These are phyloP conservation scores for Bombardia bombarda DNA, from an alignment of 495 filamentous ascomycete species.

Conservation along the genomic window DNA sequence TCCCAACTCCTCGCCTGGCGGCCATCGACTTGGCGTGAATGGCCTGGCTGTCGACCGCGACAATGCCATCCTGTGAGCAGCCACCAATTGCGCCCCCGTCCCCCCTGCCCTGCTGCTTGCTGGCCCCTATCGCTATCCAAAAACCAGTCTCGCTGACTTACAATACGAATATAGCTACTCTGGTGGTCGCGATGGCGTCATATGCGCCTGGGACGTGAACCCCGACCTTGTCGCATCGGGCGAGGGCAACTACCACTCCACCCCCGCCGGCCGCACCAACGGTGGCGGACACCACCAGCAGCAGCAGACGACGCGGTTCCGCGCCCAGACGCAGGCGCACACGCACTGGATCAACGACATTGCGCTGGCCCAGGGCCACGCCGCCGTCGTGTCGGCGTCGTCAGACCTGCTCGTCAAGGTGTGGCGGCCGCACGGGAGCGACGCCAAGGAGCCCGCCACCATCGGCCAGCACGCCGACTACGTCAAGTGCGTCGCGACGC, in stretches of 20 bases:
- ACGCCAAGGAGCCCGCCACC: conserved; percentile 59
- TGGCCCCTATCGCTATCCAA: too few relatives aligned
- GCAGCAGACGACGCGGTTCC: conserved; percentile 56
- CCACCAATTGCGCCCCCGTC: background rate
- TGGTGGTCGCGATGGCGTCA: conserved; percentile 87
- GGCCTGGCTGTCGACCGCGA: conserved; percentile 80
- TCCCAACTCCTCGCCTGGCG: conserved; percentile 74
- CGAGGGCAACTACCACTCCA: conserved; percentile 16
- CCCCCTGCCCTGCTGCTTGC: background rate
- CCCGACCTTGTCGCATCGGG: conserved; percentile 38
- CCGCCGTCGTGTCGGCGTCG: conserved; percentile 84
- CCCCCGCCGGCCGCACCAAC: conserved; percentile 15
- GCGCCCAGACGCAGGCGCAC: conserved; percentile 89
- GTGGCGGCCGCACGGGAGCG: conserved; percentile 80
- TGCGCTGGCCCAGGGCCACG: conserved; percentile 72
- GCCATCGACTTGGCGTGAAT: conserved; percentile 90
- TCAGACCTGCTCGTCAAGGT: conserved; percentile 92
- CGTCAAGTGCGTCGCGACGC: conserved; percentile 86
- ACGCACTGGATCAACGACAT: conserved; percentile 99
- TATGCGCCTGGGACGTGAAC: conserved; percentile 91
- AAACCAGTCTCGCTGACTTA: background rate
- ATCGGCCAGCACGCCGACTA: conserved; percentile 95
- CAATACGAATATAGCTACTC: conserved; percentile 69
- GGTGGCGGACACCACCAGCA: too few relatives aligned
- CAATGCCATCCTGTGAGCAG: conserved; percentile 76